phyloP scores from a whole-genome alignment of 2,329 filamentous ascomycete species.

The Talaromyces sp. region DNA sequence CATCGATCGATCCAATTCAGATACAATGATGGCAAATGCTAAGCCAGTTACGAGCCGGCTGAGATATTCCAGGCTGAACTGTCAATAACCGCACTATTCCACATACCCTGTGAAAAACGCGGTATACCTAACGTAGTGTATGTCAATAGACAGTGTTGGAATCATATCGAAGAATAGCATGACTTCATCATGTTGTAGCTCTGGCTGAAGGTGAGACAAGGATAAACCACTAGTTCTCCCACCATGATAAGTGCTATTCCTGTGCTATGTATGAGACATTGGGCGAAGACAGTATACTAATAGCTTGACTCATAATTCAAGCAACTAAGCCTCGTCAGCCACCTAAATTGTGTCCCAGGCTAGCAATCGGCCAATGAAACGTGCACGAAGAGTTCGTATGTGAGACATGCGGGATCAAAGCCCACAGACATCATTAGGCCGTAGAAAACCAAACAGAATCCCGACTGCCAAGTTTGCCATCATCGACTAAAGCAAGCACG shows the following conservation, averaged over 20 bases:
- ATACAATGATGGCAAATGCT: neutral
- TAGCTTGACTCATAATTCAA: neutral
- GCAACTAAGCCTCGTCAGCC: neutral
- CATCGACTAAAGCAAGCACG: neutral
- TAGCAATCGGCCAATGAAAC: neutral
- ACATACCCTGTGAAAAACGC: neutral
- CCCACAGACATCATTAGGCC: neutral
- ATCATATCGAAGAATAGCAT: neutral
- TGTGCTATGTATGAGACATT: neutral
- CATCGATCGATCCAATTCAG: neutral
- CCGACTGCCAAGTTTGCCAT: neutral
- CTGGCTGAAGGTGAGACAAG: neutral
- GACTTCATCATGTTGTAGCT: neutral
- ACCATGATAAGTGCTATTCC: neutral
- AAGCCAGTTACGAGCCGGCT: neutral
- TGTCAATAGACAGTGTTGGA: neutral
- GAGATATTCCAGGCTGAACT: neutral
- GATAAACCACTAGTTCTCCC: slow-evolving; percentile 2
- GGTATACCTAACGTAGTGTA: neutral
- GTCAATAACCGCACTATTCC: neutral
- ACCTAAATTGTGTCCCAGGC: neutral
- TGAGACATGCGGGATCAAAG: slow-evolving; percentile 11
- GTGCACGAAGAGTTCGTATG: slow-evolving; percentile 2
- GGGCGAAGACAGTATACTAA: neutral
- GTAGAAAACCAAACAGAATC: neutral